phyloP scores from a whole-genome alignment of 306 rosid species.

The Cyamopsis tetragonoloba region DNA sequence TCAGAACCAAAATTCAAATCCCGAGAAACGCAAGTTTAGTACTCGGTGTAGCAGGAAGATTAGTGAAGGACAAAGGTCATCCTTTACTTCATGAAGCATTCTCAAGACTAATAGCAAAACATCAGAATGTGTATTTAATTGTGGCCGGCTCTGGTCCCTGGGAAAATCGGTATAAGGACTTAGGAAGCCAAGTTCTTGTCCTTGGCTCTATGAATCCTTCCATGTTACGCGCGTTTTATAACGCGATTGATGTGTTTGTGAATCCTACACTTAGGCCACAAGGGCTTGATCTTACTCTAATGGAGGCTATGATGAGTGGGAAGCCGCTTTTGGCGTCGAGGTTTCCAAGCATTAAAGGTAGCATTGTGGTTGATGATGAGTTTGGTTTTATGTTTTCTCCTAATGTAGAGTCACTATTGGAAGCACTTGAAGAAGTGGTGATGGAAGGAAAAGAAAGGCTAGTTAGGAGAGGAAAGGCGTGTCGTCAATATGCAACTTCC shows the following conservation, averaged over 20 bases:
- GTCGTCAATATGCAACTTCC: slow-evolving; percentile 59
- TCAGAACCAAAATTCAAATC: slow-evolving; percentile 53
- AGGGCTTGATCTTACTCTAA: slow-evolving; percentile 87
- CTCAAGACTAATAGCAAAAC: slow-evolving; percentile 45
- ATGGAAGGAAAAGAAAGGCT: slow-evolving; percentile 64
- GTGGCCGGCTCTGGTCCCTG: slow-evolving; percentile 97
- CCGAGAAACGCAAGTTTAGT: slow-evolving; percentile 69
- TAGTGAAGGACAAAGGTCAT: slow-evolving; percentile 93
- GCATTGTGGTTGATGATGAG: slow-evolving; percentile 72
- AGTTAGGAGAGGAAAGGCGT: slow-evolving; percentile 62
- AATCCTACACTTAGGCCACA: slow-evolving; percentile 93
- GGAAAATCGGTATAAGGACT: slow-evolving; percentile 66
- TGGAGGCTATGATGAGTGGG: slow-evolving; percentile 97
- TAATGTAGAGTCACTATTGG: slow-evolving; percentile 67
- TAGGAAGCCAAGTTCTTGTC: slow-evolving; percentile 69
- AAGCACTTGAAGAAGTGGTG: slow-evolving; percentile 59
- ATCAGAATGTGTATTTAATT: slow-evolving; percentile 55
- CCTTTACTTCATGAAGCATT: slow-evolving; percentile 83
- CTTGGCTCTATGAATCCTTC: slow-evolving; percentile 81
- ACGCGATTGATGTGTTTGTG: slow-evolving; percentile 75
- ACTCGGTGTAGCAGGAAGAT: slow-evolving; percentile 90
- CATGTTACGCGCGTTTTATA: slow-evolving; percentile 63
- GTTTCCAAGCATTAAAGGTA: slow-evolving; percentile 88
- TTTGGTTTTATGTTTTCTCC: slow-evolving; percentile 88
- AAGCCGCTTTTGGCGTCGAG: slow-evolving; percentile 83